Percentiles rank a stretch among this genome's conserved stretches.
Conservation (phyloP, 192 early-diverging fungal species). For the Backusella sp. region DNA sequence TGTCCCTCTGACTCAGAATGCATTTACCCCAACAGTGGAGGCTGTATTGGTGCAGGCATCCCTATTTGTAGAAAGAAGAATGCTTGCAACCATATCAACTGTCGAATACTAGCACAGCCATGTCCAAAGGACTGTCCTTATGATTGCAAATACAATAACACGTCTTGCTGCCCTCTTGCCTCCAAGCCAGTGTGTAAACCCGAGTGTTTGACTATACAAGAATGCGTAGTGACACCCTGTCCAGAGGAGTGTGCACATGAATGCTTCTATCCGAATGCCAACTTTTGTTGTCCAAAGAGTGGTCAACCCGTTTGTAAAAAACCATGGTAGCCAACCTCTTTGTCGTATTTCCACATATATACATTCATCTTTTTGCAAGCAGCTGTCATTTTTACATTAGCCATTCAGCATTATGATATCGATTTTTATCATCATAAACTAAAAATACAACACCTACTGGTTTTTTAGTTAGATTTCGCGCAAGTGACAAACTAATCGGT, state of each 20-base stretch:
- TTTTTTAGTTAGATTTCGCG: too few relatives aligned
- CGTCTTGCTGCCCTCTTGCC: conserved; percentile 13
- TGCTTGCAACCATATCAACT: neutral
- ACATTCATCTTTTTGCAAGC: neutral
- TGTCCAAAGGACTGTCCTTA: conserved; percentile 22
- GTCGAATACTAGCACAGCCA: neutral
- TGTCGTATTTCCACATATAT: too few relatives aligned
- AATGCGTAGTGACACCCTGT: conserved; percentile 15
- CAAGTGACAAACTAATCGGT: too few relatives aligned
- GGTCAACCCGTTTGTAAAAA: conserved; percentile 9
- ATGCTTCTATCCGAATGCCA: conserved; percentile 22
- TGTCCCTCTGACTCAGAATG: neutral
- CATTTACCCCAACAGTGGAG: neutral
- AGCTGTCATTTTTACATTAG: neutral
- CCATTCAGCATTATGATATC: too few relatives aligned
- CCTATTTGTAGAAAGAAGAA: neutral
- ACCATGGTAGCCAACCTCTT: neutral
- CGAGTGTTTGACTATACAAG: neutral
- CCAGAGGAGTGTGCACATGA: neutral
- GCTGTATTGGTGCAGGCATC: neutral
- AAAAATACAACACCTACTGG: neutral
- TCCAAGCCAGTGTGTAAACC: conserved; percentile 4
- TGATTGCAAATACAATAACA: conserved; percentile 5
- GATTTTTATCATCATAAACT: too few relatives aligned
- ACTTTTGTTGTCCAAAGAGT: conserved; percentile 15